Evolutionary conservation across 1,284 basidiomycete genomes (phyloP), one percentile per base, ranked within the genome.

Genomic region (Microbotryum lychnidis-dioicae): DNA sequence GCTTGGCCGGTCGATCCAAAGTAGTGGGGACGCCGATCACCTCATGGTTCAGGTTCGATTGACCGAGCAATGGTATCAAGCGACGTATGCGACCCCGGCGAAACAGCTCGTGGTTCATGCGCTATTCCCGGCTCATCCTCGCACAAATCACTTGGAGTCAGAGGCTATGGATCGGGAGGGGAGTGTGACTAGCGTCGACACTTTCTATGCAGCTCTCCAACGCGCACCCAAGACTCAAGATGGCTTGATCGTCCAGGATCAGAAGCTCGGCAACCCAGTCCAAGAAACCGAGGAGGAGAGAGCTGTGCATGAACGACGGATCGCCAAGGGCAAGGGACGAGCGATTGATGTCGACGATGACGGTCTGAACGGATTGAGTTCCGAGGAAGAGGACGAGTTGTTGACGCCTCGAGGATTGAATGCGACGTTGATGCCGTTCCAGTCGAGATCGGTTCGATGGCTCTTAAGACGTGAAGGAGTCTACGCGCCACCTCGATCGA

Each of bases 371-470:
- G 37, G 14, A 18, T 23, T 9, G 21, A n/a, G 10, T 6, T 42
- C 49, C 16, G 52, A 27, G 10, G 51, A 45, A 9, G 64, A 69
- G 50, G 65, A 69, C 47, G 62, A 62, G 14, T 45, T 61, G 47
- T 37, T 69, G 4, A 45, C 50, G 23, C 64, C 68, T 1, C 31
- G 37, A 14, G 63, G 63, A 5, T 29, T 69, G 4, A 46, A 52
- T 20, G 58, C 65, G 27, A 54, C 54, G 23, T 51, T 69, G 10
- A 64, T 69, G 54, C 71, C 70, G 14, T 72, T 72, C 53, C 71
- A 72, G 59, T 60, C 58, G 44, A 42, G 69, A 18, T 56, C 57
- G 2, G 60, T 72, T 2, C 37, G 66, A 12, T 72, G 71, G 71
- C 60, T 72, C 63, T 60, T 72, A 14, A 37, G 33, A 7, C 31